A percentile compares a stretch with the other conserved stretches of the same genome.
These are phyloP conservation scores for Lactarius sp. DNA, from an alignment of 768 basidiomycete genomes.

Conservation along the genomic window DNA sequence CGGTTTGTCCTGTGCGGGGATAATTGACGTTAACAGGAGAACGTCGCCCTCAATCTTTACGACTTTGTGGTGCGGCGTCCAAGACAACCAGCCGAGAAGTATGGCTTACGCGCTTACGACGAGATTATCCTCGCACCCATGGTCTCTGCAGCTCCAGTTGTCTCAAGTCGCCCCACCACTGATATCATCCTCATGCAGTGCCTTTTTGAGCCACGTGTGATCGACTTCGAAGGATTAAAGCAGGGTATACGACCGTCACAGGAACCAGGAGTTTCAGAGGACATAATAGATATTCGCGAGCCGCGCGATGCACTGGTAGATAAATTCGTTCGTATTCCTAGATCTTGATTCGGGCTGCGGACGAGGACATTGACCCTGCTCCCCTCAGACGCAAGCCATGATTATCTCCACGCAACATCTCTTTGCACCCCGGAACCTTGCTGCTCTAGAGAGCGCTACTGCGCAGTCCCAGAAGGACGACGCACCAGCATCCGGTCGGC, in stretches of 20 bases:
- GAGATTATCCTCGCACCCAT: slow-evolving; percentile 93
- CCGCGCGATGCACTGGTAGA: slow-evolving; percentile 31
- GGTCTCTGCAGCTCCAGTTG: slow-evolving; percentile 46
- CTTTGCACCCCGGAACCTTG: slow-evolving; percentile 32
- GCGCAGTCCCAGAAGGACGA: slow-evolving; percentile 9
- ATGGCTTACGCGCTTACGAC: slow-evolving; percentile 86
- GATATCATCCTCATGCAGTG: slow-evolving; percentile 45
- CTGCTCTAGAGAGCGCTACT: slow-evolving; percentile 12
- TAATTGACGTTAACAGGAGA: slow-evolving; percentile 47
- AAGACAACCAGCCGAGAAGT: slow-evolving; percentile 75
- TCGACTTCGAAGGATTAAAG: slow-evolving; percentile 82
- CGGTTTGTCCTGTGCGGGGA: neutral
- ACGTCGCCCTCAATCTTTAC: slow-evolving; percentile 85
- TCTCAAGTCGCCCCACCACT: neutral
- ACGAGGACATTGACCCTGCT: slow-evolving; percentile 1
- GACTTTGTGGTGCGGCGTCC: slow-evolving; percentile 85
- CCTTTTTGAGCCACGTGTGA: slow-evolving; percentile 88
- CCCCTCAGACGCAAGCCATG: slow-evolving; percentile 79
- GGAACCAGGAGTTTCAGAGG: slow-evolving; percentile 64
- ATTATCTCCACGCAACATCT: slow-evolving; percentile 85
- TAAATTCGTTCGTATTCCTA: slow-evolving; percentile 36
- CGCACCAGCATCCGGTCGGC: slow-evolving; percentile 24
- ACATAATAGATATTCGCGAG: slow-evolving; percentile 45
- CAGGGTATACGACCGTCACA: slow-evolving; percentile 45
- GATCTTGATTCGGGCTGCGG: neutral